Evolutionary conservation across 176 grass and related monocot genomes (phyloP), one percentile per base, ranked within the genome.

Genomic region (Ampelocalamus luodianensis): DNA sequence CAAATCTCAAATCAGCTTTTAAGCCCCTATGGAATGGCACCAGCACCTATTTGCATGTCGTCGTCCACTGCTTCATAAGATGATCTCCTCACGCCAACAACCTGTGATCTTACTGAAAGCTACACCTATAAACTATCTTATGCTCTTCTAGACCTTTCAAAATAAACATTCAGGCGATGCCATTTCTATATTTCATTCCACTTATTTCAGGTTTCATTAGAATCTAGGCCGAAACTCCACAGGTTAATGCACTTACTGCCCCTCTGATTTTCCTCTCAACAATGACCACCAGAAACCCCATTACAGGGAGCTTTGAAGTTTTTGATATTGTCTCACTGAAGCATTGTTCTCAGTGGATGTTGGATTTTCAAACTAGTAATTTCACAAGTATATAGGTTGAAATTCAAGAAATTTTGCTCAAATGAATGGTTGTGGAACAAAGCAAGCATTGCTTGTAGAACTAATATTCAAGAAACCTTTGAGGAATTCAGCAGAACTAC

Each of bases 141-240:
- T 67, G 5, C 6, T 38, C 64, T 80, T 80, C 20, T 34, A 40
- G 8, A 40, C 22, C 20, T 40, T 13, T 48, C 64, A 80, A 53
- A 12, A 68, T 68, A 40, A 80, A 22, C 45, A 80, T 53, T 32
- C 12, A 53, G 68, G 54, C 20, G 1, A 39, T 80, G 13, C 67
- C 78, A 80, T 22, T 80, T 71, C 34, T 24, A 26, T 27, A 61
- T 71, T 72, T 54, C 24, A 10, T 83, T 79, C 22, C 26, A 84
- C 9, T 73, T 65, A 79, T 72, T 68, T 78, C 45, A 79, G 3
- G 10, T 20, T 79, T 44, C 11, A 24, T 29, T 70, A 45, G 23
- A 53, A 79, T 43, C 11, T 77, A 74, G 65, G 20, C 3, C 10
- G 60, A 14, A 71, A 70, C 2, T 50, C 13, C 16, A 12, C 0